phyloP scores from a whole-genome alignment of 163 green algal species.

The Prototheca wickerhamii region DNA sequence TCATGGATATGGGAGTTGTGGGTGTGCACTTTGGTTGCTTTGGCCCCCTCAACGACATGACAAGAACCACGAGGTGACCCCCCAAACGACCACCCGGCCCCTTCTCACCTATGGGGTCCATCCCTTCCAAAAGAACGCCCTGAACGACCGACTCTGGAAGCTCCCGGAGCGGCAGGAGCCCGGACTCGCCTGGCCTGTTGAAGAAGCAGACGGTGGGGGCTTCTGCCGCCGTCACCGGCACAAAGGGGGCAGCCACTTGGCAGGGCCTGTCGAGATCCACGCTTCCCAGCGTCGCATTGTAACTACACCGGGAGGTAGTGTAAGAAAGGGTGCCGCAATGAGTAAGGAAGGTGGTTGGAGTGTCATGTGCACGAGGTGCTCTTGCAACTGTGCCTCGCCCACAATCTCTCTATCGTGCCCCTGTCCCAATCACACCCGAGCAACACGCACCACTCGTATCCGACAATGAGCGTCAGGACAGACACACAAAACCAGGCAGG shows the following conservation, averaged over 20 bases:
- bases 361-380: background rate
- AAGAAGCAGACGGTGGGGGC: background rate
- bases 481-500: conserved; percentile 39
- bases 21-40: background rate
- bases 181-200: background rate
- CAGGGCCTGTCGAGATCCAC: background rate
- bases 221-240: background rate
- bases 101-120: conserved; percentile 11
- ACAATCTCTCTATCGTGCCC: background rate
- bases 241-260: background rate
- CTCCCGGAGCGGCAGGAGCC: conserved; percentile 16
- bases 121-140: conserved; percentile 8
- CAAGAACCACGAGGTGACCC: background rate
- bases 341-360: background rate
- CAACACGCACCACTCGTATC: conserved; percentile 33
- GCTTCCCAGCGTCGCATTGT: background rate
- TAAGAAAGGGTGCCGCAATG: background rate
- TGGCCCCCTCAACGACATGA: background rate
- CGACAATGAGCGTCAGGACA: conserved; percentile 24
- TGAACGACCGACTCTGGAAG: conserved; percentile 16
- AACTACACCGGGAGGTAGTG: background rate
- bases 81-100: background rate
- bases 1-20: background rate
- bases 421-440: background rate
- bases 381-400: background rate